A percentile compares a stretch with the other conserved stretches of the same genome.
These are phyloP conservation scores for Raddia guianensis DNA, from an alignment of 176 grass and related monocot genomes.

Conservation along the genomic window DNA sequence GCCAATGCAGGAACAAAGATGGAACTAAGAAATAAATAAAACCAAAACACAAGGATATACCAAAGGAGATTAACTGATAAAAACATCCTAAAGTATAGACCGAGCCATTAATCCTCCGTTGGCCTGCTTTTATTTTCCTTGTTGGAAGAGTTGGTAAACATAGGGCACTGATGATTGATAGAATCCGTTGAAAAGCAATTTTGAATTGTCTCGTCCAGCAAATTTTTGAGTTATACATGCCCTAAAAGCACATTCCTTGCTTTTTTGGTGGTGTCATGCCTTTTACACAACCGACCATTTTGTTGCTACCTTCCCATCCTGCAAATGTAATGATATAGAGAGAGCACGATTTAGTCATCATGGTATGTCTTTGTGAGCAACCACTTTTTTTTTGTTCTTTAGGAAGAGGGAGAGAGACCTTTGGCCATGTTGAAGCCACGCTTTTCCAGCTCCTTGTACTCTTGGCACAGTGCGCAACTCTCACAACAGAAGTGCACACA, in stretches of 20 bases:
- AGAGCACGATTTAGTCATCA: constrained; percentile 21
- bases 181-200: not conserved
- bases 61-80: not conserved
- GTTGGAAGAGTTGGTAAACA: not conserved
- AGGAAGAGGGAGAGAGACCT: constrained; percentile 38
- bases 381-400: not conserved
- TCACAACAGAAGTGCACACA: constrained; percentile 67
- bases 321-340: not conserved
- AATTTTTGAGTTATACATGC: not conserved
- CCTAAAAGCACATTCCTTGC: constrained; percentile 56
- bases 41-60: not conserved
- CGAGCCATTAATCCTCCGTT: not conserved
- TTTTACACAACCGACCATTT: constrained; percentile 46
- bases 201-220: not conserved
- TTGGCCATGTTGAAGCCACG: constrained; percentile 60
- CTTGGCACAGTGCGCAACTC: constrained; percentile 61
- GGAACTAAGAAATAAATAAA: not conserved
- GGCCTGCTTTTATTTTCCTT: constrained; percentile 14
- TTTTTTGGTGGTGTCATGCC: constrained; percentile 52
- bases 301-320: constrained; percentile 65
- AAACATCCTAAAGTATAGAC: not conserved
- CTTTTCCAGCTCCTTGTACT: constrained; percentile 65
- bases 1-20: not conserved
- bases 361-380: not conserved
- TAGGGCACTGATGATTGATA: too few relatives aligned